Evolutionary conservation across 2,329 filamentous ascomycete genomes (phyloP), one percentile per base, ranked within the genome.

Genomic region (Neofusicoccum parvum): DNA sequence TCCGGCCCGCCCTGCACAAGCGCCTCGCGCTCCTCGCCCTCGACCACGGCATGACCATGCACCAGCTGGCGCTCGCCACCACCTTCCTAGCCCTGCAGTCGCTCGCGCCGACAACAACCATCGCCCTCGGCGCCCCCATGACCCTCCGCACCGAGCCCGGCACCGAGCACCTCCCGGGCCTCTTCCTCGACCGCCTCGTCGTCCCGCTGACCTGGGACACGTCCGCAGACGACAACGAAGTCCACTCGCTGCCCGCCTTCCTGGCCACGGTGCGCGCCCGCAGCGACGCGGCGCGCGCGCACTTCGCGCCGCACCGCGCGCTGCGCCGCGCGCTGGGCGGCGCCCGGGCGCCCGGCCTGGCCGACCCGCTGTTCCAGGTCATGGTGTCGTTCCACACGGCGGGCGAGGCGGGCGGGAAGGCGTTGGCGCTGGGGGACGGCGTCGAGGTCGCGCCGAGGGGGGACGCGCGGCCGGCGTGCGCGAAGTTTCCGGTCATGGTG

Each of bases 401-500:
- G 10, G 10, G 10, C 3, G 37, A 39, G 37, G 10, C 37, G 10
- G 37, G 5, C 5, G 27, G 27, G 27, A 6, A 6, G 27, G 27
- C 6, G 27, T 32, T 32, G 27, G 27, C 27, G 27, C 27, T 32
- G 27, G 27, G 27, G 2, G 46, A 53, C 20, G 27, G 41, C 20
- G 12, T 48, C 34, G 46, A 63, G 23, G 34, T 49, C n/a, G 37
- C 9, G 23, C 15, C 48, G 39, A 41, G 15, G 36, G 27, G 9
- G 48, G 15, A 6, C 48, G 60, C 15, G 17, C 60, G 14, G 23
- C 37, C 37, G 48, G 37, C 23, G 60, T 43, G 37, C 27, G 58
- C 66, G 4, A 68, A 68, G 48, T 68, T 66, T 14, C 66, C 66
- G 3, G 58, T 68, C 7, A 65, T 68, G 59, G 17, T 66, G 9